A percentile compares a stretch with the other conserved stretches of the same genome.
Conservation (phyloP, 139 green algal species). For the Volvox reticuliferus region DNA sequence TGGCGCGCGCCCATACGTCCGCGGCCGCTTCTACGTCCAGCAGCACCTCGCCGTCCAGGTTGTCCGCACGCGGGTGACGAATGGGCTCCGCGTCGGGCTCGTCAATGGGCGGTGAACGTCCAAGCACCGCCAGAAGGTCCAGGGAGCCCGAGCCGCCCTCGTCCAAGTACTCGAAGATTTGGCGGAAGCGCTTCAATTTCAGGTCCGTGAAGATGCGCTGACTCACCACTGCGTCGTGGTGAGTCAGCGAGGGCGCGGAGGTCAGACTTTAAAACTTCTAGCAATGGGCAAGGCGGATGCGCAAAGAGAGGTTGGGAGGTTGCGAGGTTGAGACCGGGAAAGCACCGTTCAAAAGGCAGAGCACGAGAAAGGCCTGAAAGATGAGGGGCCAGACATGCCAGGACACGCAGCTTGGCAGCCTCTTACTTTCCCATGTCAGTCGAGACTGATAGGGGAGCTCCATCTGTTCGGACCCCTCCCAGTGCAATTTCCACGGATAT, state of each 20-base stretch:
- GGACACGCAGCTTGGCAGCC: no score
- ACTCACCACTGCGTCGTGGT: slow-evolving; percentile 46
- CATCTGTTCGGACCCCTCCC: no score
- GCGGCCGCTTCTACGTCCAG: slow-evolving; percentile 44
- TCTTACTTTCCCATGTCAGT: no score
- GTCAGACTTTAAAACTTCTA: not conserved
- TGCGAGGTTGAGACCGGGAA: no score
- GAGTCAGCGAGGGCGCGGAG: not conserved
- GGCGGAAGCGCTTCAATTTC: slow-evolving; percentile 78
- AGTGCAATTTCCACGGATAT: no score
- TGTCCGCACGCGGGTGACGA: slow-evolving; percentile 54
- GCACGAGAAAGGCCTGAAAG: no score
- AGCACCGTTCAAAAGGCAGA: no score
- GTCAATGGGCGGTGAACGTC: not conserved
- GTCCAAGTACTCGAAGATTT: slow-evolving; percentile 87
- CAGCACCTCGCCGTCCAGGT: slow-evolving; percentile 72
- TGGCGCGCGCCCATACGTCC: slow-evolving; percentile 33
- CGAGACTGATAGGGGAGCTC: no score
- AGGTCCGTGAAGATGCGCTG: slow-evolving; percentile 72
- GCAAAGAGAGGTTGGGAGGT: no score
- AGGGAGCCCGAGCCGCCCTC: slow-evolving; percentile 45
- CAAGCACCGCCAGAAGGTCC: slow-evolving; percentile 66
- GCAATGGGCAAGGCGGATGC: no score
- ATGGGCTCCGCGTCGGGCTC: not conserved
- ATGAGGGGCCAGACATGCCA: no score